Evolutionary conservation across 1,284 basidiomycete genomes (phyloP).

Genomic region (Cryptococcus hybrid): DNA sequence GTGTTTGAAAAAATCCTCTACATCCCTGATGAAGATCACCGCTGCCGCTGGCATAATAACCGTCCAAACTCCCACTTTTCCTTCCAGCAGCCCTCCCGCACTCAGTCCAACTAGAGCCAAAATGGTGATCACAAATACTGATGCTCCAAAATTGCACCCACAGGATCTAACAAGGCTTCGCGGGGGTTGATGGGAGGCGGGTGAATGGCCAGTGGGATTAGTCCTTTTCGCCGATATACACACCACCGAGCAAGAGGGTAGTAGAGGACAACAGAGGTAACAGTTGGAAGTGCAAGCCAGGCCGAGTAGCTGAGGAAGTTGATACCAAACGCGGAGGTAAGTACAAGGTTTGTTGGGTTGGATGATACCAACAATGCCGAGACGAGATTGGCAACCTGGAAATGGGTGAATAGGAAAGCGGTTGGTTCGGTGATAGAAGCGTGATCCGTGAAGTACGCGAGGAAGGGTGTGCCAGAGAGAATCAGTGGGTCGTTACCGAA

Average conservation of each 20-base stretch:
- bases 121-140: conserved; percentile 57
- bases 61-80: conserved; percentile 65
- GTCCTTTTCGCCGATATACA: conserved; percentile 29
- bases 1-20: conserved; percentile 3
- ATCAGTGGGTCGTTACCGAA: conserved; percentile 91
- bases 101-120: conserved; percentile 60
- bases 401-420: conserved; percentile 68
- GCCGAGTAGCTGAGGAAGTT: conserved; percentile 50
- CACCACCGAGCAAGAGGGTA: conserved; percentile 44
- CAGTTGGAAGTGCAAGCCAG: conserved; percentile 48
- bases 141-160: conserved; percentile 55
- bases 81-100: conserved; percentile 53
- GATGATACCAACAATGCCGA: conserved; percentile 53
- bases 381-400: conserved; percentile 73
- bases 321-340: conserved; percentile 51
- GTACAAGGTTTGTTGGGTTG: conserved; percentile 55
- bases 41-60: conserved; percentile 85
- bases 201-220: conserved; percentile 52
- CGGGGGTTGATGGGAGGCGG: conserved; percentile 53
- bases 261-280: conserved; percentile 40
- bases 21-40: conserved; percentile 67
- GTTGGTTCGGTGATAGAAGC: conserved; percentile 61
- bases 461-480: conserved; percentile 73
- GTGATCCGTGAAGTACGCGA: conserved; percentile 79
- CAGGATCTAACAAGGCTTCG: conserved; percentile 54